Conservation (phyloP, 352 stramenopile species). For the Phytophthora sansomeana region DNA sequence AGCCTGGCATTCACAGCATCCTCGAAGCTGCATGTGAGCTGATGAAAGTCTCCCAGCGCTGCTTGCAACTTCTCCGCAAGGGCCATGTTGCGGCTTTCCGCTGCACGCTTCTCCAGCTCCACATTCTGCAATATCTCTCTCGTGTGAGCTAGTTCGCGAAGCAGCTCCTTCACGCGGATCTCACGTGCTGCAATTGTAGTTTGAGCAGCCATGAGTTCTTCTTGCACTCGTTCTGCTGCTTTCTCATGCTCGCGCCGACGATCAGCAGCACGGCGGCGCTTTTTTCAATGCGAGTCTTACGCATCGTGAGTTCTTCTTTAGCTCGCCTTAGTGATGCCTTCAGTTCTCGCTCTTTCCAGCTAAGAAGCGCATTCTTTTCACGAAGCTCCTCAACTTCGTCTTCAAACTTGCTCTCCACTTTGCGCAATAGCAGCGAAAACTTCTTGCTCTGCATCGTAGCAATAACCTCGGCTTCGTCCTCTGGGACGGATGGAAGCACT, state of each 20-base stretch:
- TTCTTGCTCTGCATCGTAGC: constrained; percentile 44
- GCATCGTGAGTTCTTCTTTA: constrained; percentile 70
- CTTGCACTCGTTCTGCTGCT: constrained; percentile 51
- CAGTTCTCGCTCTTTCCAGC: constrained; percentile 78
- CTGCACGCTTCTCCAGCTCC: constrained; percentile 47
- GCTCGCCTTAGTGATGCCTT: constrained; percentile 68
- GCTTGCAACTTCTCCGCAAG: constrained; percentile 72
- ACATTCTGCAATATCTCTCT: constrained; percentile 26
- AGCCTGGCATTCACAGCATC: constrained; percentile 54
- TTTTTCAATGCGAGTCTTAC: constrained; percentile 77
- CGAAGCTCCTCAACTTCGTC: constrained; percentile 81
- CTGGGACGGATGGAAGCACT: constrained; percentile 26
- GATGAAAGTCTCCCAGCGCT: constrained; percentile 73
- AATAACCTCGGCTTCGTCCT: constrained; percentile 37
- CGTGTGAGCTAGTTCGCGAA: constrained; percentile 37
- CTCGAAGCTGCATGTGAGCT: constrained; percentile 72
- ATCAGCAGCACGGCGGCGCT: constrained; percentile 69
- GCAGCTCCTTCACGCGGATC: constrained; percentile 15
- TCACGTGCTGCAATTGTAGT: constrained; percentile 27
- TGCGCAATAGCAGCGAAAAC: constrained; percentile 77
- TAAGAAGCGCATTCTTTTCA: constrained; percentile 71
- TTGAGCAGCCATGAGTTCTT: constrained; percentile 40
- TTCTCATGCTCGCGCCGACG: constrained; percentile 67
- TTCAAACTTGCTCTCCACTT: constrained; percentile 82
- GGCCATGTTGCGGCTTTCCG: constrained; percentile 56